Conservation (phyloP, 331 rosid genomes). For the Pyrus hybrid region DNA sequence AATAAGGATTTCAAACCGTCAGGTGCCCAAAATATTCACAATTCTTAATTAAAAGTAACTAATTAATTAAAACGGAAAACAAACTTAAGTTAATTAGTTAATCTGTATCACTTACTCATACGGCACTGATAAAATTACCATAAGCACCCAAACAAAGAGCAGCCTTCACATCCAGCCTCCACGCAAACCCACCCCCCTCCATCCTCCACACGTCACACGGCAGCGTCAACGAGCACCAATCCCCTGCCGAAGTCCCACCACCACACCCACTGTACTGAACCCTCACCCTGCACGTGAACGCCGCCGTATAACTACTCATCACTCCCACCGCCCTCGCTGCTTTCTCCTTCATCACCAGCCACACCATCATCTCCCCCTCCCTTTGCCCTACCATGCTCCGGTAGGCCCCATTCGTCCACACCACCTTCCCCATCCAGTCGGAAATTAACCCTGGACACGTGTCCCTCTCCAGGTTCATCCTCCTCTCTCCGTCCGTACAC, state of each 20-base stretch:
- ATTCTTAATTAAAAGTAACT: neutral
- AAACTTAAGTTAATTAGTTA: neutral
- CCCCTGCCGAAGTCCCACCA: constrained; percentile 21
- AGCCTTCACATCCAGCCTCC: constrained; percentile 77
- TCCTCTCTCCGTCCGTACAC: constrained; percentile 62
- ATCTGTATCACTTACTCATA: neutral
- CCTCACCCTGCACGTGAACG: constrained; percentile 71
- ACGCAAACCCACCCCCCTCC: constrained; percentile 77
- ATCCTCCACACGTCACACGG: constrained; percentile 93
- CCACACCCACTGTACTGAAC: constrained; percentile 35
- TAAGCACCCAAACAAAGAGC: constrained; percentile 62
- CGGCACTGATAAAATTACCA: neutral
- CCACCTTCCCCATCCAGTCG: constrained; percentile 60
- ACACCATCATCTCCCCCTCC: constrained; percentile 10
- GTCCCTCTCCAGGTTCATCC: constrained; percentile 47
- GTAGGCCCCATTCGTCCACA: constrained; percentile 66
- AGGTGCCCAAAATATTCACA: neutral
- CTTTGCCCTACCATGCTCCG: constrained; percentile 35
- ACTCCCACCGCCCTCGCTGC: constrained; percentile 4
- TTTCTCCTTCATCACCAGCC: constrained; percentile 40
- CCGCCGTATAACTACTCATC: constrained; percentile 7
- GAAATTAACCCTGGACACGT: constrained; percentile 84
- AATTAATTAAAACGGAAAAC: neutral
- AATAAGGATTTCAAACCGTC: neutral
- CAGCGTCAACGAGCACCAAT: constrained; percentile 30